Evolutionary conservation across 805 yeast genomes (phyloP), one percentile per base, ranked within the genome.

Genomic region (Blastobotrys parvus): DNA sequence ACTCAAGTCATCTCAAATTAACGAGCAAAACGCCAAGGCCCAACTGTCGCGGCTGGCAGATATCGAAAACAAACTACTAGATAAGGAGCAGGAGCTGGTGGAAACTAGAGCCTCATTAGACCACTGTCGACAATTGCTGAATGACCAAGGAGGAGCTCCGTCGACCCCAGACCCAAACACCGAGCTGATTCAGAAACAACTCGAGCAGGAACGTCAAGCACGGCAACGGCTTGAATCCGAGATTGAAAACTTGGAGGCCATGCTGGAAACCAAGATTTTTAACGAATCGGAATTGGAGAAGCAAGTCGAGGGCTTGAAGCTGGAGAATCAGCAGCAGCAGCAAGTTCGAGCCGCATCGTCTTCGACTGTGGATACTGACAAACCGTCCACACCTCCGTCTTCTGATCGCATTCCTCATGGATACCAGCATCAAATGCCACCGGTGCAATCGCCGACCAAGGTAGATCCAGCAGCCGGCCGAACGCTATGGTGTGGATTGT

Each of bases 401-500:
- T 20, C 35, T 19, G 20, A 5, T 11, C 39, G 23, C 18, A 10
- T 18, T 19, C 13, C n/a, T 7, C 10, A n/a, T 3, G 15, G 29
- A 6, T 25, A 8, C 7, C 10, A 25, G 29, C 37, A 16, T 16
- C n/a, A 22, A 16, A 18, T 17, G 21, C n/a, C 23, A n/a, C 17
- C 86, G 0, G 11, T 11, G 29, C 10, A 25, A 11, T 8, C 11
- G 7, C 64, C 66, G 3, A 58, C 53, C 1, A 60, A 62, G 17
- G 56, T 62, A 11, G 92, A 86, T 58, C 82, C 89, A 0, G 70
- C 88, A 0, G 77, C 77, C 2, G 95, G 95, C 1, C 71, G 89
- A 35, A 66, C 66, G 21, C 71, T 76, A 48, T 90, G 96, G 95
- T 90, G 98, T 65, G 95, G 94, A 0, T 68, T 87, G 42, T 90